Percentiles rank a stretch among this genome's conserved stretches.
Conservation (phyloP, 495 filamentous ascomycete genomes). For the Corynascus novoguineensis region DNA sequence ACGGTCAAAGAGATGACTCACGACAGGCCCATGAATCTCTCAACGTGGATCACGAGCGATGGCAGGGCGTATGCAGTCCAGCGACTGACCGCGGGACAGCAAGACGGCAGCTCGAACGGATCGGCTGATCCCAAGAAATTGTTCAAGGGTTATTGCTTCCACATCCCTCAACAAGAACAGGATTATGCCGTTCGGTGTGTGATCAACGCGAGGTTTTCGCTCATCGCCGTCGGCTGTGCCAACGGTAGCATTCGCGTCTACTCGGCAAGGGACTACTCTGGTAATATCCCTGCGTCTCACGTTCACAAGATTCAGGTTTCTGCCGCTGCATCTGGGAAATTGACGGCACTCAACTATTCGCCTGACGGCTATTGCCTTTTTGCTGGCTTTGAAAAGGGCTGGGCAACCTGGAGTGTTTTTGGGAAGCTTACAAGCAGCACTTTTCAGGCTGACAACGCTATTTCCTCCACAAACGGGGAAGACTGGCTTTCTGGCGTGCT, state of each 20-base stretch:
- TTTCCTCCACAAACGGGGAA: slow-evolving; percentile 64
- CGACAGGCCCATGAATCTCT: slow-evolving; percentile 94
- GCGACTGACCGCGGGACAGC: slow-evolving; percentile 37
- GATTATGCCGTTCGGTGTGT: slow-evolving; percentile 66
- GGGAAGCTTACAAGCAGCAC: slow-evolving; percentile 81
- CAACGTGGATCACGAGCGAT: slow-evolving; percentile 87
- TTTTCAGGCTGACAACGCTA: slow-evolving; percentile 60
- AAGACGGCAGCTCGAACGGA: slow-evolving; percentile 26
- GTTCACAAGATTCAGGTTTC: slow-evolving; percentile 62
- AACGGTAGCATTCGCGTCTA: slow-evolving; percentile 82
- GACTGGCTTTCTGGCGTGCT: slow-evolving; percentile 71
- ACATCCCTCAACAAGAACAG: slow-evolving; percentile 55
- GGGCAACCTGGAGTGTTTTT: slow-evolving; percentile 96
- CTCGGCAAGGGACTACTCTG: slow-evolving; percentile 84
- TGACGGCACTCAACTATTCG: slow-evolving; percentile 79
- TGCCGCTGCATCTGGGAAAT: slow-evolving; percentile 53
- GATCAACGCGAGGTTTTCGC: slow-evolving; percentile 89
- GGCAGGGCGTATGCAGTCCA: slow-evolving; percentile 92
- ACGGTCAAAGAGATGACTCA: slow-evolving; percentile 83
- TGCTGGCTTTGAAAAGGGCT: slow-evolving; percentile 86
- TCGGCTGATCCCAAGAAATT: slow-evolving; percentile 52
- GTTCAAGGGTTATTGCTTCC: slow-evolving; percentile 90
- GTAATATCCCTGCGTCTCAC: slow-evolving; percentile 89
- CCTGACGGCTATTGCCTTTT: slow-evolving; percentile 96
- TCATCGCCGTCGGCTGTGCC: slow-evolving; percentile 79